Evolutionary conservation across 345 rosid genomes (phyloP).

Genomic region (Salix exigua): DNA sequence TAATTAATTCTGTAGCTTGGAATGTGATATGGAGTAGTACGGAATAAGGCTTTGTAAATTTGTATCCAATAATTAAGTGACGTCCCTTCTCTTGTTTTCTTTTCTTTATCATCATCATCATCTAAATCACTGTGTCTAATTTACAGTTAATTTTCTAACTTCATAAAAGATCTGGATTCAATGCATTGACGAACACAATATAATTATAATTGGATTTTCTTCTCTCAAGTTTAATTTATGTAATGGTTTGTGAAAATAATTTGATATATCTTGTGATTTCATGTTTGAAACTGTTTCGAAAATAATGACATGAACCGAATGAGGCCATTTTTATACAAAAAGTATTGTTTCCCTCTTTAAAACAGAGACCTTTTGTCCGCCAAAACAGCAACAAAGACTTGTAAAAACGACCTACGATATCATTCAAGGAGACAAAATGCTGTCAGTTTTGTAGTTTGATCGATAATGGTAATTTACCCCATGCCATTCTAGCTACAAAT

Average conservation of each 20-base stretch:
- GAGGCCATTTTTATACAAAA: background rate
- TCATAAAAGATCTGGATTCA: background rate
- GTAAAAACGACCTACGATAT: background rate
- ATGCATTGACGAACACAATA: background rate
- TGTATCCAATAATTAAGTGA: background rate
- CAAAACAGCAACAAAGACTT: background rate
- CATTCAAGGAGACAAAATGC: background rate
- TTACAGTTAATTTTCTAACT: background rate
- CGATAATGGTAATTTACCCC: background rate
- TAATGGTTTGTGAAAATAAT: background rate
- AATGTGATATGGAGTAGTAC: background rate
- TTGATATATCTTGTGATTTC: background rate
- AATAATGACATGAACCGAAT: background rate
- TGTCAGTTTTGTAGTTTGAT: background rate
- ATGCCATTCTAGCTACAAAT: background rate
- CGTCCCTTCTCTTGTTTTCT: background rate
- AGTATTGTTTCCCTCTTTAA: background rate
- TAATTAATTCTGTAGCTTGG: background rate
- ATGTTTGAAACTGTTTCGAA: background rate
- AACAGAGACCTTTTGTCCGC: background rate
- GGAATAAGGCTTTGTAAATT: background rate
- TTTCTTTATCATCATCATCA: too few relatives aligned
- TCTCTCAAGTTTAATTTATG: background rate
- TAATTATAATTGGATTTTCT: background rate
- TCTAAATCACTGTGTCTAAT: background rate